Base-by-base conservation (phyloP, 2,329 filamentous ascomycete species). In the Scedosporium apiospermum region DNA sequence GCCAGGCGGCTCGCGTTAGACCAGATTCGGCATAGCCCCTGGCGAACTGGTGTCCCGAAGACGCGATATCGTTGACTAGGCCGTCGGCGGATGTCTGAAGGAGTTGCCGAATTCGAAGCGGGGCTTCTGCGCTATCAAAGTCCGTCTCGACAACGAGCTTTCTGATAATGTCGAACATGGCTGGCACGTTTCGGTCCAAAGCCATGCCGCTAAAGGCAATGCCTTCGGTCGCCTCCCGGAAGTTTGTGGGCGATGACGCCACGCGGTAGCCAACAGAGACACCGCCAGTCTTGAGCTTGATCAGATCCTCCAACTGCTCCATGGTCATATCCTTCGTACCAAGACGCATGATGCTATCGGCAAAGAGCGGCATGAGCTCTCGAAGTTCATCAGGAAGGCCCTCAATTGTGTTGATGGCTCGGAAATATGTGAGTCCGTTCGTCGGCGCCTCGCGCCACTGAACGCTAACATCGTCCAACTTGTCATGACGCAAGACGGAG, bases 361-460 rank as follows among this genome's bases (percentile, higher is more conserved):
- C 92, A 71, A 98, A 98, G 0, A 99, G 78, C 0, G 95, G 95
- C 58, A 98, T 84, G 63, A 98, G 80, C 68, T 90, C 81, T 61
- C 95, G 85, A 61, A 98, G 81, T 65, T 97, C 91, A 65, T 93
- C 88, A 0, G 93, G 91, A 14, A 99, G 78, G 65, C 89, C 85
- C 55, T 90, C 82, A 62, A 98, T 80, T 0, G 84, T 82, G 71
- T 96, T 92, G 72, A 98, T 84, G 3, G 91, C 92, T 64, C 93
- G 88, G 78, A 99, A 96, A 73, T 99, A 99, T 1, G 93, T 98
- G 64, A 99, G 78, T 0, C 95, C 95, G 69, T 99, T 99, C 0
- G 95, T 99, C 2, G 91, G 90, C 6, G 93, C 91, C 73, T 96
- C 91, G 60, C 89, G 88, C 92, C 93, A 97, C 69, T 97, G 90